phyloP scores from a whole-genome alignment of 176 grass and related monocot species.

The Cenchrus purpureus region DNA sequence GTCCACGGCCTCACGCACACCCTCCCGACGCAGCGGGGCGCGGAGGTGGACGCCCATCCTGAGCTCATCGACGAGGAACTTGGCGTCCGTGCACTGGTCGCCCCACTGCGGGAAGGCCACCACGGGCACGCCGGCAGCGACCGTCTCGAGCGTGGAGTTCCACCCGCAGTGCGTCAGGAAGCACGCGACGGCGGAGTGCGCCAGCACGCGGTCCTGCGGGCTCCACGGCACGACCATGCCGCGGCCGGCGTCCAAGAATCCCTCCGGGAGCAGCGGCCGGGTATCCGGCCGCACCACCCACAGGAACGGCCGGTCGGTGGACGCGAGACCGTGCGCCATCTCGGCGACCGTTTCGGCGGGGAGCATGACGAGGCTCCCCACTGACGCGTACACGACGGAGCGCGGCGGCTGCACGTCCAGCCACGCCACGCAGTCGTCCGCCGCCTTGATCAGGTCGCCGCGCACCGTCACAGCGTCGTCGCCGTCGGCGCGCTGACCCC shows the following conservation, averaged over 20 bases:
- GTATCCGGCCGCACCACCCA: too few species aligned
- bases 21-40: not conserved
- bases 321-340: constrained; percentile 47
- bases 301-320: too few species aligned
- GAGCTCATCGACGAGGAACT: constrained; percentile 64
- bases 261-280: too few species aligned
- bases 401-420: constrained; percentile 38
- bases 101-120: constrained; percentile 79
- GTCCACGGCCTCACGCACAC: not conserved
- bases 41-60: constrained; percentile 60
- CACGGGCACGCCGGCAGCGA: constrained; percentile 70
- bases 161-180: constrained; percentile 93
- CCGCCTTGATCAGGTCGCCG: constrained; percentile 39
- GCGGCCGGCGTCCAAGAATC: not conserved
- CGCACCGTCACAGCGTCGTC: not conserved
- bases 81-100: constrained; percentile 78
- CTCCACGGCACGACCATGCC: constrained; percentile 81
- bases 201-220: constrained; percentile 74
- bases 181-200: constrained; percentile 58
- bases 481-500: not conserved
- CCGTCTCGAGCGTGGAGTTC: constrained; percentile 87
- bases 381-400: constrained; percentile 18
- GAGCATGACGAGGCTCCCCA: constrained; percentile 53
- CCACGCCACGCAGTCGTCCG: not conserved
- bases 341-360: constrained; percentile 39